Conservation (phyloP, 805 yeast species). For the Candida khao-thaluensis region DNA sequence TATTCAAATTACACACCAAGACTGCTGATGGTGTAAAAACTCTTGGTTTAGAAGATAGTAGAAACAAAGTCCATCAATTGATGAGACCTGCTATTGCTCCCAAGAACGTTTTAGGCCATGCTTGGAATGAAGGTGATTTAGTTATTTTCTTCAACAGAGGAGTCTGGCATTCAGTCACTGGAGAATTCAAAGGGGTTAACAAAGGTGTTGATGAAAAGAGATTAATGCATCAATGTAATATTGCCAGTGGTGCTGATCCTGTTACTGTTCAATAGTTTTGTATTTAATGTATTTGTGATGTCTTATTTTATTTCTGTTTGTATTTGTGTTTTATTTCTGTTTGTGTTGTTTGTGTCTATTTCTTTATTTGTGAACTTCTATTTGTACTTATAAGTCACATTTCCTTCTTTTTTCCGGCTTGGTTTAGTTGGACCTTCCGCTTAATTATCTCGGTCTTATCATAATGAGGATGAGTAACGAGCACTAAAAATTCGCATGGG, state of each 20-base stretch:
- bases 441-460: not conserved
- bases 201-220: slow-evolving; percentile 67
- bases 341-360: too few species aligned
- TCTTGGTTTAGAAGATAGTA: slow-evolving; percentile 68
- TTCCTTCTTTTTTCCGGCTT: too few species aligned
- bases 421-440: not conserved
- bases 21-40: slow-evolving; percentile 52
- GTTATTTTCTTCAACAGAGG: slow-evolving; percentile 87
- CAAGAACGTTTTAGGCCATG: slow-evolving; percentile 70
- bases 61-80: slow-evolving; percentile 65
- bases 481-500: slow-evolving; percentile 62
- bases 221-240: slow-evolving; percentile 91
- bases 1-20: slow-evolving; percentile 56
- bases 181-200: slow-evolving; percentile 60
- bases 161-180: slow-evolving; percentile 90
- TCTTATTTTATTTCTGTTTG: not conserved
- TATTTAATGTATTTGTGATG: not conserved
- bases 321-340: too few species aligned
- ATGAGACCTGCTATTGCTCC: slow-evolving; percentile 89
- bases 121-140: slow-evolving; percentile 81
- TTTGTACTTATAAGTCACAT: too few species aligned
- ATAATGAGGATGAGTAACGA: not conserved
- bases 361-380: too few species aligned
- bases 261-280: not conserved
- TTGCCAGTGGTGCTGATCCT: slow-evolving; percentile 80